Evolutionary conservation across 305 asterid genomes (phyloP).

Genomic region (Fraxinus velutina): DNA sequence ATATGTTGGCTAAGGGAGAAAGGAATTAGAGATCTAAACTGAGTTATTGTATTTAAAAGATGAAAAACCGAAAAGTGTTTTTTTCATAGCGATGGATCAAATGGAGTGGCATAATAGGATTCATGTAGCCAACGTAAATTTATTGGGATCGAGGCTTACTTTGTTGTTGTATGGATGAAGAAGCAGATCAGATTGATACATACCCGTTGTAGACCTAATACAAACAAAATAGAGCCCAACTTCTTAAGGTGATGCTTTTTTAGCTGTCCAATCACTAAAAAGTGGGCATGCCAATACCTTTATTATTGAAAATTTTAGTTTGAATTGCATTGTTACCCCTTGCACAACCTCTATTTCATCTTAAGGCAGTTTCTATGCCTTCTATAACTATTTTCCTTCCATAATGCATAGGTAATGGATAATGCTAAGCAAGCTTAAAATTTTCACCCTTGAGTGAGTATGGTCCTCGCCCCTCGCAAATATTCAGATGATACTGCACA

Average conservation of each 20-base stretch:
- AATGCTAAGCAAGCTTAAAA: background rate
- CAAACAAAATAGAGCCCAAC: background rate
- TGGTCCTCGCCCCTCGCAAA: background rate
- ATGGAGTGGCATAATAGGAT: background rate
- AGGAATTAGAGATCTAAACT: background rate
- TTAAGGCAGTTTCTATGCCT: background rate
- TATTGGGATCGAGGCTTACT: background rate
- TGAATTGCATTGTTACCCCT: background rate
- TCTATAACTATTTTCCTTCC: background rate
- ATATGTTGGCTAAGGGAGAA: background rate
- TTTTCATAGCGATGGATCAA: background rate
- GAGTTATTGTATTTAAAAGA: background rate
- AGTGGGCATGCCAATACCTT: background rate
- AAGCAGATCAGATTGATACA: background rate
- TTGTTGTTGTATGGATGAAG: background rate
- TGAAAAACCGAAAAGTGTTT: background rate
- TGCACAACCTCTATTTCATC: background rate
- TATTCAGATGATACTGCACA: background rate
- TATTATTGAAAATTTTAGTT: background rate
- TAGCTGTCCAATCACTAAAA: background rate
- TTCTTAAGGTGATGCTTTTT: background rate
- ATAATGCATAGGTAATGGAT: background rate
- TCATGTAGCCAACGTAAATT: background rate
- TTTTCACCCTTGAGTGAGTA: background rate
- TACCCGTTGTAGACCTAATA: background rate